These are phyloP conservation scores for Diospyros lotus DNA, from an alignment of 148 eudicot genomes.

Conservation along the genomic window DNA sequence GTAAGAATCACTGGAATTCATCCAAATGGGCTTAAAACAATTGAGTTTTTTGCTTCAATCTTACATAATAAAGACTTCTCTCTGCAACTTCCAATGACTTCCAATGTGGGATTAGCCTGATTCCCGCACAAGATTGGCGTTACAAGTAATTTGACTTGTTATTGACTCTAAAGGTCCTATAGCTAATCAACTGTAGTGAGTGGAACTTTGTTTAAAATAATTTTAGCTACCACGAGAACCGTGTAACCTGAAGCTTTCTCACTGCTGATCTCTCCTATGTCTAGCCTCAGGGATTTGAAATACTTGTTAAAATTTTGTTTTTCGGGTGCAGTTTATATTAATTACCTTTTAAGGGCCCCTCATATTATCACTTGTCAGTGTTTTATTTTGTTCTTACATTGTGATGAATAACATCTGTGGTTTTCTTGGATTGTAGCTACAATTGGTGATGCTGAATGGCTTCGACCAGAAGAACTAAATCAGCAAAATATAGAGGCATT, in stretches of 20 bases:
- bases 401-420: constrained; percentile 2
- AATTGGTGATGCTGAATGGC: constrained; percentile 71
- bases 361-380: not conserved
- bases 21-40: too few relatives aligned
- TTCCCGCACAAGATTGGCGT: too few relatives aligned
- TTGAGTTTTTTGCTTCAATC: too few relatives aligned
- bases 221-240: not conserved
- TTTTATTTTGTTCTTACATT: constrained; percentile 6
- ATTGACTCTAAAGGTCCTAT: too few relatives aligned
- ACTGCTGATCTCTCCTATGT: not conserved
- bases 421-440: constrained; percentile 38
- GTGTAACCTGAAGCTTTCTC: not conserved
- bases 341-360: not conserved
- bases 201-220: not conserved
- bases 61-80: too few relatives aligned
- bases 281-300: not conserved
- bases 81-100: too few relatives aligned
- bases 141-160: too few relatives aligned
- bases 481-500: constrained; percentile 99
- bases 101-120: too few relatives aligned
- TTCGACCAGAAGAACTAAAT: constrained; percentile 94
- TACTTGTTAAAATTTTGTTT: not conserved
- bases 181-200: not conserved
- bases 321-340: not conserved
- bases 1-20: too few relatives aligned